Evolutionary conservation across 192 early-diverging fungal genomes (phyloP).

Genomic region (Paraglomus brasilianum): DNA sequence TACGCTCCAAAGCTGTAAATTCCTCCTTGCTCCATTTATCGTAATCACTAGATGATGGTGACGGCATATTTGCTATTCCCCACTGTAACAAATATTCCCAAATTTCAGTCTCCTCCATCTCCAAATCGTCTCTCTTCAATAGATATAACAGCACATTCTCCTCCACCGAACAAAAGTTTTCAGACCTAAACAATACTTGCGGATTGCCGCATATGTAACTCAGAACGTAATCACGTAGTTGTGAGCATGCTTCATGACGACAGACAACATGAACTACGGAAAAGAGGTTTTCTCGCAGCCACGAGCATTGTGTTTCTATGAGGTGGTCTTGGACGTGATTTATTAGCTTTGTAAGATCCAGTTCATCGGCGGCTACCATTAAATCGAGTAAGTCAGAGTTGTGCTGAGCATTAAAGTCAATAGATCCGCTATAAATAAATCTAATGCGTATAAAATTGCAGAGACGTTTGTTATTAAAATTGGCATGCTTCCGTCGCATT

Average conservation of each 20-base stretch:
- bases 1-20: not conserved
- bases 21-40: not conserved
- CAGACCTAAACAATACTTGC: not conserved
- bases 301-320: slow-evolving; percentile 8
- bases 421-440: slow-evolving; percentile 26
- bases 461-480: too few relatives aligned
- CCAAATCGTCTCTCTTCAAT: slow-evolving; percentile 11
- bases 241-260: slow-evolving; percentile 5
- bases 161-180: slow-evolving; percentile 5
- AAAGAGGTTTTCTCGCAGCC: slow-evolving; percentile 12
- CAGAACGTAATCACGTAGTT: slow-evolving; percentile 1
- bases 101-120: slow-evolving; percentile 29
- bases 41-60: not conserved
- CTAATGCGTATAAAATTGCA: not conserved
- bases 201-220: slow-evolving; percentile 16
- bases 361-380: slow-evolving; percentile 27
- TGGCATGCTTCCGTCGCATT: too few relatives aligned
- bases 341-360: slow-evolving; percentile 9
- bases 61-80: slow-evolving; percentile 20
- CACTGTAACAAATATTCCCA: slow-evolving; percentile 25
- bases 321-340: slow-evolving; percentile 26
- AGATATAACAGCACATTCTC: not conserved
- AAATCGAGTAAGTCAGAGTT: slow-evolving; percentile 3
- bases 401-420: slow-evolving; percentile 13
- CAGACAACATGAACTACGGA: slow-evolving; percentile 1